Evolutionary conservation across 2,329 filamentous ascomycete species (phyloP), one percentile per base, ranked within the genome.

Genomic region (Plectosphaerella sp.): DNA sequence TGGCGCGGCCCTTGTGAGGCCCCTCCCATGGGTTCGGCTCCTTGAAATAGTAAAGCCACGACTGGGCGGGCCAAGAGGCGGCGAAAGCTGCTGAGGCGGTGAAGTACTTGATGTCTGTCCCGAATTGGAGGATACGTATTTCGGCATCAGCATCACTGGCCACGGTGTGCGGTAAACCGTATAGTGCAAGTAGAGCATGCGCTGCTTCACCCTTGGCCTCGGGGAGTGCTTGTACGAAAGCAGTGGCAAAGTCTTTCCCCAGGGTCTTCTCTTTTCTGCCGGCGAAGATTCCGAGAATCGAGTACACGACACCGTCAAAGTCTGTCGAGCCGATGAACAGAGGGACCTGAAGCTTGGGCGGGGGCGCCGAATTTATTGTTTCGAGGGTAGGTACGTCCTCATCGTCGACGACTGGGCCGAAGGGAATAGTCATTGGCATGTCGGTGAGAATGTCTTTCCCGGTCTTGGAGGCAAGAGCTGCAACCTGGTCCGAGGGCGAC

Each of bases 11-110:
- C 52, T 72, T 67, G 61, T 58, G 72, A 1, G 63, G 62, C 0
- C 74, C 74, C 1, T 71, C 65, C 71, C 72, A 78, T 0, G 73
- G 72, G 53, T 77, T 78, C 0, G 63, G 64, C 51, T 76, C 74
- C 52, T 76, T 75, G 65, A 77, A 76, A 45, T 71, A 66, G 54
- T 52, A 50, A 9, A 60, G 28, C 20, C 41, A 58, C 7, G 48
- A 49, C 35, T 51, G 39, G 4, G 28, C 45, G 5, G 37, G 52
- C 22, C 53, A 54, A 45, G 24, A 33, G 7, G 12, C 16, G 2
- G 33, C 52, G 10, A 20, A 51, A 6, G 25, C 20, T 3, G 28
- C 36, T 6, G 45, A 48, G 5, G 51, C 14, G 5, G 52, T 47
- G 12, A 48, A 52, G 36, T 46, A 54, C 11, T n/a, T 22, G 20